Evolutionary conservation across 75 land plant species (phyloP), one percentile per base, ranked within the genome.

Genomic region (Gnetum montanum): DNA sequence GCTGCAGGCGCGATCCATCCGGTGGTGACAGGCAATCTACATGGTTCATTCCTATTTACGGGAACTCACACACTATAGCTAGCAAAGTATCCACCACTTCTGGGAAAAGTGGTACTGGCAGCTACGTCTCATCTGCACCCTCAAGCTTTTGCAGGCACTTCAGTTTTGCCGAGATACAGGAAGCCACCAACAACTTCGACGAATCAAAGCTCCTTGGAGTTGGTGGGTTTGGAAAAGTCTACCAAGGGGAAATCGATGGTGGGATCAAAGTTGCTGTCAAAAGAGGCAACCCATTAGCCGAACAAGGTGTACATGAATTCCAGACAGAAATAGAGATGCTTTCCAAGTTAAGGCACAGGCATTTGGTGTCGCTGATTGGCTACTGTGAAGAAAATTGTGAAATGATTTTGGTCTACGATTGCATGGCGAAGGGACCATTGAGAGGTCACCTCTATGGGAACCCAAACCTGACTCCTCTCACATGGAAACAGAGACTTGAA

Each of bases 341-440:
- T 28, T 84, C 84, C 4, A 84, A 76, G 73, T 71, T 84, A 16
- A 47, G 87, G 27, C 87, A 84, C 57, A 29, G 60, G 38, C 87
- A 84, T 58, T 64, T 84, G 25, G 84, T 84, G 8, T 84, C 87
- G 34, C 54, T 86, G 24, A 86, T 86, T 34, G 90, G 90, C 2
- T 84, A 64, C 49, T 86, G 90, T 58, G 83, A 83, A 49, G 90
- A 86, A 49, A 58, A 76, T 25, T 59, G 64, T 18, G 90, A 86
- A 70, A 86, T 86, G 90, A 73, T 76, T 46, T 37, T 86, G 43
- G 88, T 86, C 12, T 86, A 86, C 58, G 90, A 86, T 28, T 84
- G 79, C 78, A 86, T 86, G 90, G 80, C 80, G 3, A 65, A 79
- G 37, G 90, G 90, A 6, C 82, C 90, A n/a, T 63, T 86, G 7